Base-by-base conservation (phyloP, 129 eudicot species). In the Centella asiatica region DNA sequence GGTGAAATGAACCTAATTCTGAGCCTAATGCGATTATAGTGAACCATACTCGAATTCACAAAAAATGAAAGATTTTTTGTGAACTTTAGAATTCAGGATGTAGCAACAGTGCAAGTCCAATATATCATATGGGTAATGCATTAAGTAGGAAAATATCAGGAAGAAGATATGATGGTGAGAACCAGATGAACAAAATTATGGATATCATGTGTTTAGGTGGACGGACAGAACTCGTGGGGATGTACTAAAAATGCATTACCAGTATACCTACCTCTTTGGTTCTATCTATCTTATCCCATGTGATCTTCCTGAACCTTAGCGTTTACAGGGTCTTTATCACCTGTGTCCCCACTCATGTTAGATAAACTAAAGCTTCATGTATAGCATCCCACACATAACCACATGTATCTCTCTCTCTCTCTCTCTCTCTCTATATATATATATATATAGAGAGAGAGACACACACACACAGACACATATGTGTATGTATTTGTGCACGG, bases 181-280 rank as follows among this genome's bases (percentile, higher is more conserved):
- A 46, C 45, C 47, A 58, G 34, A 28, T 33, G 28, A 58, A 14
- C 45, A 58, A 40, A 58, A 13, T 40, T 58, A 27, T 58, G 63
- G 47, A 34, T 34, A 33, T 34, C 63, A 58, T 58, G 63, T 58
- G 63, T 24, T 33, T 58, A 10, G 63, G 46, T 58, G 63, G 34
- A 58, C n/a, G 63, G 34, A 34, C 63, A 58, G 6, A 58, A 58
- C 63, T 58, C 63, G 63, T 34, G 63, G 63, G 63, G 31, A 58
- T 58, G 63, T 58, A 28, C 46, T 58, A 33, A 58, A 32, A 19
- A 32, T 46, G n/a, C 29, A 58, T 57, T 58, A 58, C 63, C 63
- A 40, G 12, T 58, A 58, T 22, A 34, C 63, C 63, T 57, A 36
- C 46, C 40, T 58, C 46, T n/a, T n/a, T 46, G 1, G 8, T 34